Percentiles rank a stretch among this genome's conserved stretches.
These are phyloP conservation scores for Penicillium antarcticum DNA, from an alignment of 495 filamentous ascomycete genomes.

Conservation along the genomic window DNA sequence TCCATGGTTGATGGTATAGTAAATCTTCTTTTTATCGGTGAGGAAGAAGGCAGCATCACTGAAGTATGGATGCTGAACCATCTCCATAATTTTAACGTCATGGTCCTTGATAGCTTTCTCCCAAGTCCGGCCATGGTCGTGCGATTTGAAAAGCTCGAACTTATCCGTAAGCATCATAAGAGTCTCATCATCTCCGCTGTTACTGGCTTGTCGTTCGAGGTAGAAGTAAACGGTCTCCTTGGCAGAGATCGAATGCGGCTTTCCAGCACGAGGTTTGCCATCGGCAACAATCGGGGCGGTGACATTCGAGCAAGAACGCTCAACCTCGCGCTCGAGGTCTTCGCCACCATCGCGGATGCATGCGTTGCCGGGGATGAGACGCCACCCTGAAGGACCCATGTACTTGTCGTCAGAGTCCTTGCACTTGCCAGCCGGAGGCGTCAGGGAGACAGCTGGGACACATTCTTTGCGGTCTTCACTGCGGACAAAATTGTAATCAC, in stretches of 20 bases:
- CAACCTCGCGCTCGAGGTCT: slow-evolving; percentile 41
- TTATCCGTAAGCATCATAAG: slow-evolving; percentile 72
- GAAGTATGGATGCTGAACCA: slow-evolving; percentile 73
- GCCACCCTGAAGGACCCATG: slow-evolving; percentile 82
- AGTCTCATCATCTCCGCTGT: slow-evolving; percentile 69
- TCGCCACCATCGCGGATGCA: slow-evolving; percentile 61
- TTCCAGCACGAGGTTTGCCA: slow-evolving; percentile 57
- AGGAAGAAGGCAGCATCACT: slow-evolving; percentile 84
- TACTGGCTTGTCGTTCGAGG: slow-evolving; percentile 72
- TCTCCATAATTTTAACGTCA: slow-evolving; percentile 50
- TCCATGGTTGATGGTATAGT: slow-evolving; percentile 75
- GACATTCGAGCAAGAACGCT: slow-evolving; percentile 50
- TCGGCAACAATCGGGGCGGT: slow-evolving; percentile 45
- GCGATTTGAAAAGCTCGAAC: slow-evolving; percentile 63
- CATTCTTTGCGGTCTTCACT: slow-evolving; percentile 65
- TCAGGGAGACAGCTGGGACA: slow-evolving; percentile 50
- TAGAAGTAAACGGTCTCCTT: slow-evolving; percentile 66
- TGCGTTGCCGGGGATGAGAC: slow-evolving; percentile 85
- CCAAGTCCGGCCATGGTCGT: slow-evolving; percentile 88
- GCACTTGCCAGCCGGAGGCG: slow-evolving; percentile 60
- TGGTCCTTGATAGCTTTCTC: slow-evolving; percentile 49
- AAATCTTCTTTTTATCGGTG: slow-evolving; percentile 62
- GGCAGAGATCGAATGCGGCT: slow-evolving; percentile 53
- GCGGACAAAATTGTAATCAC: slow-evolving; percentile 81
- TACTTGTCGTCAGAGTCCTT: slow-evolving; percentile 64